Conservation (phyloP, 768 basidiomycete genomes). For the Suillus plorans region DNA sequence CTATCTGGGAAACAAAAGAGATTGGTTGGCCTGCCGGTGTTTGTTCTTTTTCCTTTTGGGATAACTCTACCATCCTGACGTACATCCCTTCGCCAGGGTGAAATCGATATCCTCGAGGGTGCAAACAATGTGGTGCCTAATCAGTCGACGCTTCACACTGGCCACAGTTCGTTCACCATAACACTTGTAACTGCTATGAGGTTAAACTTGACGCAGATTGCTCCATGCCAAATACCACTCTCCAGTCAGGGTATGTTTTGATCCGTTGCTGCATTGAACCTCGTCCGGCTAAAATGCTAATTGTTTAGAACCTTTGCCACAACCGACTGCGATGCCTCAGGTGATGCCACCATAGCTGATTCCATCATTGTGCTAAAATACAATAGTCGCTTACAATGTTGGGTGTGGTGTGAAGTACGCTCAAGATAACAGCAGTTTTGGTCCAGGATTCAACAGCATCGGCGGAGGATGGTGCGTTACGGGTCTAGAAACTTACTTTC, state of each 20-base stretch:
- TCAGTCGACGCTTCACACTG: constrained; percentile 29
- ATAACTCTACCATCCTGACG: background rate
- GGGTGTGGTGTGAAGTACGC: constrained; percentile 23
- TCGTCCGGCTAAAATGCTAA: background rate
- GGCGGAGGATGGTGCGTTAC: constrained; percentile 39
- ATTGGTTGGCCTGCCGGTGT: constrained; percentile 21
- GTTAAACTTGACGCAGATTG: constrained; percentile 17
- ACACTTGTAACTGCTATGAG: background rate
- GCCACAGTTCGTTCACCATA: constrained; percentile 17
- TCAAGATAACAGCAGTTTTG: constrained; percentile 17
- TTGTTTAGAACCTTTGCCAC: background rate
- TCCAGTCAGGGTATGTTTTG: background rate
- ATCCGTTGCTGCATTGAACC: background rate
- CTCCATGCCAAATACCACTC: constrained; percentile 10
- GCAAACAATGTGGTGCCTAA: constrained; percentile 42
- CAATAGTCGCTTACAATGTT: constrained; percentile 11
- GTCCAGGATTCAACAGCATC: constrained; percentile 27
- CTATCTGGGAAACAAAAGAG: constrained; percentile 1
- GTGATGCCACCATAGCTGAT: background rate
- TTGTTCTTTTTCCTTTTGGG: background rate
- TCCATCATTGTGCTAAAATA: background rate
- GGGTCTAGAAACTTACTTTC: background rate
- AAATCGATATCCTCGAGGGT: constrained; percentile 52
- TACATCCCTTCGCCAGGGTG: constrained; percentile 22
- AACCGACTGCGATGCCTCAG: constrained; percentile 13